Conservation (phyloP, 306 rosid genomes). For the Herpetospermum pedunculosum region DNA sequence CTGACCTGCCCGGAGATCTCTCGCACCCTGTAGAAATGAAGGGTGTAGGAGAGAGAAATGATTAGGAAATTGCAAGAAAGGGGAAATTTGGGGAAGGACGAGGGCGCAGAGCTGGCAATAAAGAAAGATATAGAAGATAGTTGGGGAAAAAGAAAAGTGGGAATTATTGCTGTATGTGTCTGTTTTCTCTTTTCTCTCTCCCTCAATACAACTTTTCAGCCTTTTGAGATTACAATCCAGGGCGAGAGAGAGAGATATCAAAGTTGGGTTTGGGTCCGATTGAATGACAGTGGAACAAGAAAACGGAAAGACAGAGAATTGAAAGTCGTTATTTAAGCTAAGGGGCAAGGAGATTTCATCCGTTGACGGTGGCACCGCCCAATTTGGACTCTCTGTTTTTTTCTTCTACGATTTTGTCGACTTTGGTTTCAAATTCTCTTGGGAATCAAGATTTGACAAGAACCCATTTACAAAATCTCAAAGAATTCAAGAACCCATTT, state of each 20-base stretch:
- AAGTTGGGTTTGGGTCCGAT: constrained; percentile 22
- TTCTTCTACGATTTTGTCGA: not conserved
- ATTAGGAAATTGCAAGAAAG: not conserved
- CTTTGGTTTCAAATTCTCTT: not conserved
- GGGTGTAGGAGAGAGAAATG: constrained; percentile 17
- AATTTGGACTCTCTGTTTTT: constrained; percentile 18
- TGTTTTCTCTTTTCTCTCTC: constrained; percentile 14
- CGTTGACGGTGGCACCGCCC: constrained; percentile 46
- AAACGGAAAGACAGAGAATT: constrained; percentile 1
- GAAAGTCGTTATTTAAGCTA: constrained; percentile 51
- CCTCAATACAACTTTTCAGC: constrained; percentile 66
- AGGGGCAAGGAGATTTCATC: no score
- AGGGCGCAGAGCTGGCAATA: constrained; percentile 76
- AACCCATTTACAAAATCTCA: no score
- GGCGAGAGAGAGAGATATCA: constrained; percentile 16
- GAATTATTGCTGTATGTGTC: constrained; percentile 60
- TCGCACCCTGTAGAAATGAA: constrained; percentile 19
- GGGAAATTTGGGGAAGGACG: constrained; percentile 40
- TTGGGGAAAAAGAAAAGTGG: constrained; percentile 37
- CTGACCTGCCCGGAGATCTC: constrained; percentile 52
- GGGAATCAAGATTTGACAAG: not conserved
- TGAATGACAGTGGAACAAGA: constrained; percentile 25
- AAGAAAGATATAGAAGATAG: constrained; percentile 29
- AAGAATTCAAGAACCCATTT: no score
- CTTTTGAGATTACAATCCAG: constrained; percentile 59